Percentiles rank a stretch among this genome's conserved stretches.
These are phyloP conservation scores for Leccinum solheimii DNA, from an alignment of 1,284 basidiomycete species.

Conservation along the genomic window DNA sequence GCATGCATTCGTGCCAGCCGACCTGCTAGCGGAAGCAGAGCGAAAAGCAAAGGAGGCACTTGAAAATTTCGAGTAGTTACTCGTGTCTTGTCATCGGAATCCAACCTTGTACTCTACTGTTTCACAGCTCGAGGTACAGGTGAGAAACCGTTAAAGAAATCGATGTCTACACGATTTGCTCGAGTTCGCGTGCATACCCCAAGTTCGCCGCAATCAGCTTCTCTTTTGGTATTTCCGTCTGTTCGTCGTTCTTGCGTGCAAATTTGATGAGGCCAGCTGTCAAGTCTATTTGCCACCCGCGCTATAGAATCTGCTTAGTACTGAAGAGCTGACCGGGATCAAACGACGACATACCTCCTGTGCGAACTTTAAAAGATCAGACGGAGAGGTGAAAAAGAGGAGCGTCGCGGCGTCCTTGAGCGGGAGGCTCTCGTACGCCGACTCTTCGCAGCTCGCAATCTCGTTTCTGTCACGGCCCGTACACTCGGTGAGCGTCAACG, in stretches of 20 bases:
- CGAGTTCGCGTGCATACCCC: slow-evolving; percentile 79
- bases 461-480: slow-evolving; percentile 62
- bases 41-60: slow-evolving; percentile 86
- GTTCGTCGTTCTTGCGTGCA: slow-evolving; percentile 71
- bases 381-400: slow-evolving; percentile 81
- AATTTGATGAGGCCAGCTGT: slow-evolving; percentile 61
- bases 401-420: slow-evolving; percentile 86
- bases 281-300: slow-evolving; percentile 73
- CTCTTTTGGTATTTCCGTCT: slow-evolving; percentile 79
- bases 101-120: slow-evolving; percentile 17
- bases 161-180: slow-evolving; percentile 77
- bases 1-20: slow-evolving; percentile 83
- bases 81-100: slow-evolving; percentile 15
- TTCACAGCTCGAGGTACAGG: neutral
- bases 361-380: slow-evolving; percentile 78
- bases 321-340: neutral
- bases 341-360: slow-evolving; percentile 52
- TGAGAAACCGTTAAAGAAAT: neutral
- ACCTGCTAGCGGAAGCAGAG: slow-evolving; percentile 85
- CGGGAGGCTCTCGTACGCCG: slow-evolving; percentile 85
- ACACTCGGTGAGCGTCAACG: slow-evolving; percentile 3
- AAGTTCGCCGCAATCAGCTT: slow-evolving; percentile 76
- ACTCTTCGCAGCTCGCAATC: slow-evolving; percentile 91
- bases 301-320: slow-evolving; percentile 42
- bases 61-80: slow-evolving; percentile 78